Evolutionary conservation across 2,329 filamentous ascomycete species (phyloP), one percentile per base, ranked within the genome.

Genomic region (Penicillium sp.): DNA sequence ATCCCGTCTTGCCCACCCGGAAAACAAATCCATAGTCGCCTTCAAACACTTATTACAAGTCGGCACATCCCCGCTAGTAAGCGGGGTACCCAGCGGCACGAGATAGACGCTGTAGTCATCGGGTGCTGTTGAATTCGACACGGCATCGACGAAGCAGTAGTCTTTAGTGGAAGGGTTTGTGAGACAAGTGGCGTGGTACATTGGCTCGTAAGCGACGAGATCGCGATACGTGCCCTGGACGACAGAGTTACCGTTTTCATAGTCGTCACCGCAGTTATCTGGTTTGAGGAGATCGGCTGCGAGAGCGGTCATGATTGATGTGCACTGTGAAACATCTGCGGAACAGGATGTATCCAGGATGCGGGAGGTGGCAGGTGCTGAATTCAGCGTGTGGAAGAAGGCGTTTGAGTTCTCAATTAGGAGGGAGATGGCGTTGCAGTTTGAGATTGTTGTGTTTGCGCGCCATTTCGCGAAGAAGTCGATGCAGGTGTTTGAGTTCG

Each of bases 81-180:
- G 78, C 0, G 81, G 75, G 41, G 87, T 82, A 58, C 94, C 94
- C 55, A 96, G 82, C 0, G 93, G 90, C 3, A 97, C 79, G 68
- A 89, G 93, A 77, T 97, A 99, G 36, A 94, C 82, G 69, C 93
- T 93, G 35, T 86, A 83, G 71, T 94, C 89, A 33, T 86, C 84
- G 0, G 89, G 81, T 9, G 84, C 88, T 23, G 85, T 83, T 6
- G 78, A 72, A 75, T 96, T 96, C 48, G 89, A 91, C 59, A 93
- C 86, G 49, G 93, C 91, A 66, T 90, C 88, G 64, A 90, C 90
- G 73, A 91, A 97, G 78, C 83, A 80, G 79, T 93, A 97, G 64
- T 86, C 83, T 50, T 81, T 81, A 1, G 86, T 86, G 0, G 79
- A 75, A 0, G 84, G 80, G 70, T 90, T 85, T 59, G 85, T 86